Evolutionary conservation across 139 green algal genomes (phyloP), one percentile per base, ranked within the genome.

Genomic region (Marvania coccoides): DNA sequence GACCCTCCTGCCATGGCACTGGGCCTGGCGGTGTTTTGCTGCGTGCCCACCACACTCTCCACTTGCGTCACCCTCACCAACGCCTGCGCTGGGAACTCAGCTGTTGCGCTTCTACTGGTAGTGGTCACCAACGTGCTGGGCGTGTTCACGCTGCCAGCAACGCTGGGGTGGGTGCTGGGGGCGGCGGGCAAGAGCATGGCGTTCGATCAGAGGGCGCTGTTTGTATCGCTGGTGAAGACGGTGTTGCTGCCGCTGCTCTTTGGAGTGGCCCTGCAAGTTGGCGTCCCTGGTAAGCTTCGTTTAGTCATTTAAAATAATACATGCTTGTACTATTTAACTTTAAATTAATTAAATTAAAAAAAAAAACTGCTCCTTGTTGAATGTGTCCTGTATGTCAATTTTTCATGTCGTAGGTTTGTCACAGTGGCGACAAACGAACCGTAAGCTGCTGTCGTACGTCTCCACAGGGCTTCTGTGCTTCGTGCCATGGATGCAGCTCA

Each of bases 401-500:
- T n/a, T n/a, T n/a, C n/a, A n/a, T 5, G 4, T 12, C 45, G 54
- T 76, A 88, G 73, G 76, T 38, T 65, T 77, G n/a, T 63, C 74
- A 19, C 12, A 53, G 12, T 58, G 47, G 56, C 65, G 80, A 31
- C 58, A 76, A 23, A 34, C 31, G n/a, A 75, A 76, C 64, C 78
- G 67, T 47, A 79, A 75, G 61, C 36, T 57, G 33, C 60, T 89
- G 26, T 73, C 75, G 3, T 66, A 82, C 40, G 10, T 84, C 8
- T 74, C 63, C 24, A 65, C 63, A n/a, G 31, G 46, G 30, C 78
- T 87, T 58, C 71, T 93, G 23, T 74, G 75, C 30, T 26, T 82
- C 57, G 80, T 91, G 40, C 87, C 87, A 2, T 93, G 82, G 83
- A 90, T 90, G 81, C 87, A 93, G 69, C 73, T 88, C 48, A 82